phyloP scores from a whole-genome alignment of 257 asterid species.

The Hygrophila difformis region DNA sequence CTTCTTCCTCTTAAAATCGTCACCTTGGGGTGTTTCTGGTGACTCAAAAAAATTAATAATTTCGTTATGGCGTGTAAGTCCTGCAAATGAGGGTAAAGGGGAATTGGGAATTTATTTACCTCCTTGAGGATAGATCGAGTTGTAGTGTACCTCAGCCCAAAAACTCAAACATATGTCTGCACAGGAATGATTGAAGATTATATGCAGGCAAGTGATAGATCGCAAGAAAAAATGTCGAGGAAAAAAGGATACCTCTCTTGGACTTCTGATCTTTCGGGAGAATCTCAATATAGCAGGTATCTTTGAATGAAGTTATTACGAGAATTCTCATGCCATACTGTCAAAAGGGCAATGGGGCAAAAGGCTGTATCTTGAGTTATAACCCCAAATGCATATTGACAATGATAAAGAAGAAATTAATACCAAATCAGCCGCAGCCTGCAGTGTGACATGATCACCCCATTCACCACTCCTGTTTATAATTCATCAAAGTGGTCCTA shows the following conservation, averaged over 20 bases:
- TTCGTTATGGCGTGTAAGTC: background rate
- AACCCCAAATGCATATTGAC: background rate
- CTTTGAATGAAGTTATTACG: slow-evolving; percentile 82
- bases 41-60: background rate
- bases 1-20: slow-evolving; percentile 72
- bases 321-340: slow-evolving; percentile 91
- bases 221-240: background rate
- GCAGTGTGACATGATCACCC: slow-evolving; percentile 99
- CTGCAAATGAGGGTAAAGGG: background rate
- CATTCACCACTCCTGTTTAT: slow-evolving; percentile 75
- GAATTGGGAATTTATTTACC: slow-evolving; percentile 35
- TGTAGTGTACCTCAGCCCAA: slow-evolving; percentile 99
- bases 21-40: slow-evolving; percentile 60
- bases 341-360: slow-evolving; percentile 18
- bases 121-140: slow-evolving; percentile 87
- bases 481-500: too few species aligned
- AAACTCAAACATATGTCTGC: slow-evolving; percentile 85
- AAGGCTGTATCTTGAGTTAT: slow-evolving; percentile 16
- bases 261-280: slow-evolving; percentile 78
- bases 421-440: slow-evolving; percentile 97
- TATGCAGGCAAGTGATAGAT: background rate
- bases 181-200: slow-evolving; percentile 2
- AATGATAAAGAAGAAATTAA: background rate
- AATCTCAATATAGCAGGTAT: slow-evolving; percentile 92
- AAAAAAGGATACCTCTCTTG: slow-evolving; percentile 49